Evolutionary conservation across 208 protist species (phyloP).

Genomic region (Acanthamoeba triangularis): DNA sequence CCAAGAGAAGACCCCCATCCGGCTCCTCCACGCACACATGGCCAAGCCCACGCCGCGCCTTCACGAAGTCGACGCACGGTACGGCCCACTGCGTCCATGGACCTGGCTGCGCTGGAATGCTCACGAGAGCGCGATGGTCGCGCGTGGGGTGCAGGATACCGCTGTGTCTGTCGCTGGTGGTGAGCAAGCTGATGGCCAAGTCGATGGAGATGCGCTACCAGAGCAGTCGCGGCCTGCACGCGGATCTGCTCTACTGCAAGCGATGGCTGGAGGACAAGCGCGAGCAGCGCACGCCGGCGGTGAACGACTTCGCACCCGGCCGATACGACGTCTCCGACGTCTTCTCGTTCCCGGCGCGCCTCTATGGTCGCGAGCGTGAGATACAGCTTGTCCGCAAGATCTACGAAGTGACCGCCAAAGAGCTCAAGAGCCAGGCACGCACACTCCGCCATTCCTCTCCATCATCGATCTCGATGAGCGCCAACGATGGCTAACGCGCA

Average conservation of each 20-base stretch:
- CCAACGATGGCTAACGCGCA: neutral
- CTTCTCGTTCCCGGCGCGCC: conserved; percentile 11
- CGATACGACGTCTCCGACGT: conserved; percentile 66
- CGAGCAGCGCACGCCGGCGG: neutral
- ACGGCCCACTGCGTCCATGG: neutral
- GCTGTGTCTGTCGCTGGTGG: conserved; percentile 24
- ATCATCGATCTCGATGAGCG: neutral
- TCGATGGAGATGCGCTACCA: conserved; percentile 61
- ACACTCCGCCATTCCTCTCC: neutral
- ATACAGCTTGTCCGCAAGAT: neutral
- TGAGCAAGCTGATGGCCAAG: conserved; percentile 64
- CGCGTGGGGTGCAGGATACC: neutral
- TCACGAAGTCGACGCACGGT: conserved; percentile 43
- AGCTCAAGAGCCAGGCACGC: neutral
- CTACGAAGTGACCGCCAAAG: neutral
- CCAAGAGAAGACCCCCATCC: conserved; percentile 42
- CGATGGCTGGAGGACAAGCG: no score
- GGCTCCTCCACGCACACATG: conserved; percentile 68
- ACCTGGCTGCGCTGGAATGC: neutral
- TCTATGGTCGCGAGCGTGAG: conserved; percentile 62
- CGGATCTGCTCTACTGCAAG: conserved; percentile 21
- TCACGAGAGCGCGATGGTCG: neutral
- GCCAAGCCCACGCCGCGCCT: conserved; percentile 50
- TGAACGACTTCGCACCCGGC: conserved; percentile 43
- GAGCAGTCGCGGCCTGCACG: conserved; percentile 22